Evolutionary conservation across 129 eudicot genomes (phyloP).

Genomic region (Saussurea involucrata): DNA sequence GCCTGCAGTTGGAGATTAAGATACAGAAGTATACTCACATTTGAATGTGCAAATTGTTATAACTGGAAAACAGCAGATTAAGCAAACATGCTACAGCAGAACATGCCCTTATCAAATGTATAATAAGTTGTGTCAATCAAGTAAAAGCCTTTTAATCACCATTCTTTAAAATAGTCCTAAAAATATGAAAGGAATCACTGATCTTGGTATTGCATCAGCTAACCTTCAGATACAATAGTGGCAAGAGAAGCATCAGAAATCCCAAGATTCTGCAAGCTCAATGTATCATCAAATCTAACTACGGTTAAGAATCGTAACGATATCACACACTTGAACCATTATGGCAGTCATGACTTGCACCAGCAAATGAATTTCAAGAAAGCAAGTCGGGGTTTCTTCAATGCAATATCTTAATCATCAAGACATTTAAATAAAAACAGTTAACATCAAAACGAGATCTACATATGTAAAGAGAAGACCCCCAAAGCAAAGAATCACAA

Average conservation of each 20-base stretch:
- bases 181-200: conserved; percentile 1
- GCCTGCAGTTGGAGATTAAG: conserved; percentile 27
- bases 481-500: not conserved
- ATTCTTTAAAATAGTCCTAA: not conserved
- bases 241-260: conserved; percentile 84
- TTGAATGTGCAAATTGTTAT: not conserved
- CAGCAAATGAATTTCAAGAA: not conserved
- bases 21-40: not conserved
- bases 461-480: not conserved
- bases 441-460: not conserved
- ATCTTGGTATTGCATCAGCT: conserved; percentile 22
- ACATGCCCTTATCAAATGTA: not conserved
- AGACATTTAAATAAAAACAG: not conserved
- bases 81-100: not conserved
- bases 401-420: conserved; percentile 3
- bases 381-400: not conserved
- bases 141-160: not conserved
- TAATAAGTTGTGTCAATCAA: not conserved
- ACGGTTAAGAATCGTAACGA: conserved; percentile 36
- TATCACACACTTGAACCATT: not conserved
- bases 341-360: not conserved
- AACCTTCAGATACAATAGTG: conserved; percentile 77
- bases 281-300: conserved; percentile 64
- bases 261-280: conserved; percentile 73
- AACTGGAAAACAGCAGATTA: not conserved